Percentiles rank a stretch among this genome's conserved stretches.
Evolutionary conservation across 148 eudicot genomes (phyloP).

Genomic region (Spergularia bocconei): DNA sequence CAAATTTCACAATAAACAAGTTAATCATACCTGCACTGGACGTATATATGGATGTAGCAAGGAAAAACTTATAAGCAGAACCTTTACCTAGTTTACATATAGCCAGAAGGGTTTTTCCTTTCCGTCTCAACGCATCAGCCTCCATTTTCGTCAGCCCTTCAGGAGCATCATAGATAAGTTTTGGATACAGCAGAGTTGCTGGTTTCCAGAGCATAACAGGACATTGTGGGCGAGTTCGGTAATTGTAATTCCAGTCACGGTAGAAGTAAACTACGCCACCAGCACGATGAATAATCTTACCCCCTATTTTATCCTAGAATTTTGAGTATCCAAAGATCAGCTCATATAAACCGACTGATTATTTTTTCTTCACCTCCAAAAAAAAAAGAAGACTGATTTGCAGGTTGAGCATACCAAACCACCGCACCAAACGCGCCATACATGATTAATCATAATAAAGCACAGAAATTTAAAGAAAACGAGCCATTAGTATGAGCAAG

Average conservation of each 20-base stretch:
- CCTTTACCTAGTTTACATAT: slow-evolving; percentile 75
- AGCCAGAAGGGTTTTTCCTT: slow-evolving; percentile 70
- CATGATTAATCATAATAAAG: too few relatives aligned
- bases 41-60: background rate
- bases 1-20: background rate
- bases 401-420: slow-evolving; percentile 15
- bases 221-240: slow-evolving; percentile 66
- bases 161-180: slow-evolving; percentile 89
- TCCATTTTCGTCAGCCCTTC: slow-evolving; percentile 80
- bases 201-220: slow-evolving; percentile 99
- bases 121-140: slow-evolving; percentile 63
- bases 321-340: slow-evolving; percentile 21
- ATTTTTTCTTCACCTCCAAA: too few relatives aligned
- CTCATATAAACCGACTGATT: background rate
- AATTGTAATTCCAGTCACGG: slow-evolving; percentile 87
- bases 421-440: too few relatives aligned
- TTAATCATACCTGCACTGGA: background rate
- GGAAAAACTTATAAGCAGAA: background rate
- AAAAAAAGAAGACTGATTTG: background rate
- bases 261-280: slow-evolving; percentile 82
- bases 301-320: slow-evolving; percentile 83
- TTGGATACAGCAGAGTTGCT: slow-evolving; percentile 90
- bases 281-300: slow-evolving; percentile 76
- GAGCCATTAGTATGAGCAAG: too few relatives aligned
- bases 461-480: too few relatives aligned